phyloP scores from a whole-genome alignment of 2,329 filamentous ascomycete species.

The Epichloe scottii region DNA sequence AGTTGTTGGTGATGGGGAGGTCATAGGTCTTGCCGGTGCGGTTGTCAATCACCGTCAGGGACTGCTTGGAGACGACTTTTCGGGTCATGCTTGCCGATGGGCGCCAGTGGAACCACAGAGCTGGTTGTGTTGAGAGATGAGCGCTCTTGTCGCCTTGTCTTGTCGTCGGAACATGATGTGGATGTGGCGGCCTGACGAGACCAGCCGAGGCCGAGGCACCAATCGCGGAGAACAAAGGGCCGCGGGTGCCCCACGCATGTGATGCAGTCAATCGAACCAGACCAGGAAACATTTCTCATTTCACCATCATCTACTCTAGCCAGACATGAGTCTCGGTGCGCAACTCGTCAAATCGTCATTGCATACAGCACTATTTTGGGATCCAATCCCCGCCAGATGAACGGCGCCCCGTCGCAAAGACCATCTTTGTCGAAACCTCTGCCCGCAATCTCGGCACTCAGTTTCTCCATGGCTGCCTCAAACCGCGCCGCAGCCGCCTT shows the following conservation, averaged over 20 bases:
- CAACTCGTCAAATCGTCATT: not conserved
- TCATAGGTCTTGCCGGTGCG: slow-evolving; percentile 35
- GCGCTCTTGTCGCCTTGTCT: no score
- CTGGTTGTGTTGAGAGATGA: not conserved
- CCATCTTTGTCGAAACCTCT: slow-evolving; percentile 29
- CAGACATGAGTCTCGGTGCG: not conserved
- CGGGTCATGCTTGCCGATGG: slow-evolving; percentile 1
- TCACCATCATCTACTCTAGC: not conserved
- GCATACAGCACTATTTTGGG: slow-evolving; percentile 4
- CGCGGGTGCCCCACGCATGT: no score
- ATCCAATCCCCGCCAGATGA: slow-evolving; percentile 23
- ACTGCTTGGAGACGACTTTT: slow-evolving; percentile 13
- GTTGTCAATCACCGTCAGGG: slow-evolving; percentile 35
- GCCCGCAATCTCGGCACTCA: slow-evolving; percentile 24
- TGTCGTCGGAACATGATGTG: no score
- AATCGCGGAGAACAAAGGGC: no score
- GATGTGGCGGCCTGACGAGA: no score
- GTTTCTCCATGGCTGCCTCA: slow-evolving; percentile 21
- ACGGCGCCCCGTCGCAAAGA: slow-evolving; percentile 34
- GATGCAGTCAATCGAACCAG: no score
- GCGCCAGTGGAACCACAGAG: not conserved
- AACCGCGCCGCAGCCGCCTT: slow-evolving; percentile 22
- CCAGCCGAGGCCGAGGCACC: no score
- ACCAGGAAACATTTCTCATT: no score
- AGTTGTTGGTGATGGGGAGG: slow-evolving; percentile 36